A percentile compares a stretch with the other conserved stretches of the same genome.
Evolutionary conservation across 306 rosid species (phyloP).

Genomic region (Quercus alba): DNA sequence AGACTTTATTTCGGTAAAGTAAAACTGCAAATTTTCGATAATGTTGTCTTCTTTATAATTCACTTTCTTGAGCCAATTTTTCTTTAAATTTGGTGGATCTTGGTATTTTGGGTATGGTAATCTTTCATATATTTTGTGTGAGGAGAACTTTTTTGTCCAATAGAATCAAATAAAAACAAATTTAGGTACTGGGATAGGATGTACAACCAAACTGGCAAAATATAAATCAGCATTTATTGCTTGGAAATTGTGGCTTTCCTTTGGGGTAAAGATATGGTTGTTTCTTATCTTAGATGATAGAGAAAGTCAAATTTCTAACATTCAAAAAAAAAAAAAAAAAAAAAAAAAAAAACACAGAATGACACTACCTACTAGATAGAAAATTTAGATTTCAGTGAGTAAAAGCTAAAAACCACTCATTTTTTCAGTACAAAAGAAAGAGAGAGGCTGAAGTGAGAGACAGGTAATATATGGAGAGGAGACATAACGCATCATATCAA

Average conservation of each 20-base stretch:
- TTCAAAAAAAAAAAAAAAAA: not conserved
- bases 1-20: conserved; percentile 30
- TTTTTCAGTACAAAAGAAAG: not conserved
- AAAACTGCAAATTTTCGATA: not conserved
- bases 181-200: conserved; percentile 1
- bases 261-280: conserved; percentile 20
- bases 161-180: not conserved
- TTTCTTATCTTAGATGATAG: conserved; percentile 4
- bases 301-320: not conserved
- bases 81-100: too few species aligned
- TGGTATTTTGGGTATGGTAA: too few species aligned
- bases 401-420: too few species aligned
- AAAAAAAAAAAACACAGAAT: too few species aligned
- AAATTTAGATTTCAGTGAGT: not conserved
- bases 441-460: not conserved
- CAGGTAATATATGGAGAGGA: not conserved
- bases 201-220: not conserved
- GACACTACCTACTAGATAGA: too few species aligned
- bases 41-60: not conserved
- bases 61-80: too few species aligned
- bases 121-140: not conserved
- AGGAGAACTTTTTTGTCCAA: too few species aligned
- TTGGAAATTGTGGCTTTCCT: conserved; percentile 14
- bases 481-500: not conserved
- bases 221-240: not conserved